Conservation (phyloP, 495 filamentous ascomycete genomes). For the Penicillium cosmopolitanum region DNA sequence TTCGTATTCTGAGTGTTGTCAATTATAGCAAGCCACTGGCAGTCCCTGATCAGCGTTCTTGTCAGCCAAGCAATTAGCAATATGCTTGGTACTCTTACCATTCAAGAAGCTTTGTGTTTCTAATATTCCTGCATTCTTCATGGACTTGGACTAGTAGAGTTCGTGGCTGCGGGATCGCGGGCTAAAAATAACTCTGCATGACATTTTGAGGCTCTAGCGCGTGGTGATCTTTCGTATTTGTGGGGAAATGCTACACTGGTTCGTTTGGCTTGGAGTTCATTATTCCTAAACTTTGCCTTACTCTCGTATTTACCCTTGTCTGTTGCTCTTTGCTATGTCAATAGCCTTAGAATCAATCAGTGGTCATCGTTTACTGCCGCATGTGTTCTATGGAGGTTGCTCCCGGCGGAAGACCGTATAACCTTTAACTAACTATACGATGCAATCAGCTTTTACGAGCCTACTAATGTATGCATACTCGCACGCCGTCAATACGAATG, state of each 20-base stretch:
- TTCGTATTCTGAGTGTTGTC: not conserved
- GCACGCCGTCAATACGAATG: no score
- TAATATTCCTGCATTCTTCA: not conserved
- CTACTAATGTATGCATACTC: no score
- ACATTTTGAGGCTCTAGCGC: constrained; percentile 1
- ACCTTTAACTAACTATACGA: no score
- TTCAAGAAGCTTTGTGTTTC: not conserved
- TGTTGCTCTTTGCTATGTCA: no score
- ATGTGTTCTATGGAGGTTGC: no score
- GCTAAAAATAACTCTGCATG: not conserved
- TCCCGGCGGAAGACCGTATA: no score
- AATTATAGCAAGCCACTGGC: not conserved
- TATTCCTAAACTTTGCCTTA: no score
- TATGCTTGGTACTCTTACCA: not conserved
- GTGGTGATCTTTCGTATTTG: not conserved
- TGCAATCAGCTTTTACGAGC: no score
- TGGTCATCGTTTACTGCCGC: no score
- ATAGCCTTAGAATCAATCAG: no score
- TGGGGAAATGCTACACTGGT: not conserved
- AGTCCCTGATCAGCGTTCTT: not conserved
- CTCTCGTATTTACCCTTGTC: no score
- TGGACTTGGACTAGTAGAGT: not conserved
- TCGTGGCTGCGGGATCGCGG: not conserved
- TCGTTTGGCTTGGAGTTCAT: not conserved
- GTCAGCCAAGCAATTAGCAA: not conserved